Evolutionary conservation across 78 protist genomes (phyloP).

Genomic region (Cyanophora paradoxa): DNA sequence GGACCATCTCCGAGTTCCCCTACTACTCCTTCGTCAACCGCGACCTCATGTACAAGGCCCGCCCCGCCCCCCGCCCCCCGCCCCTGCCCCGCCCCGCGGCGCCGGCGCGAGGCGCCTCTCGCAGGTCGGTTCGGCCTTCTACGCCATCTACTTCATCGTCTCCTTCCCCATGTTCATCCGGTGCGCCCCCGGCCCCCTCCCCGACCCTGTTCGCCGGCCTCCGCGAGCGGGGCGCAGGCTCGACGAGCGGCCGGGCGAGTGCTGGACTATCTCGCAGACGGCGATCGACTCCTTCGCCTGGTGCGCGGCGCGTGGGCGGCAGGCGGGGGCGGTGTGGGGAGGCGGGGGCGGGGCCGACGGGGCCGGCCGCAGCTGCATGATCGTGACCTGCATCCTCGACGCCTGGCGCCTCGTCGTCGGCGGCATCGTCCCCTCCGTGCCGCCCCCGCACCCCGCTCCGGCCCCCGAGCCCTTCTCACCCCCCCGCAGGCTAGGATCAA

Average conservation of each 20-base stretch:
- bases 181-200: background rate
- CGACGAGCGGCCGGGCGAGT: background rate
- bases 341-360: too few relatives aligned
- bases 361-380: too few relatives aligned
- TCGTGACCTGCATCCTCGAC: background rate
- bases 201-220: background rate
- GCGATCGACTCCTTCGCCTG: background rate
- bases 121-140: constrained; percentile 52
- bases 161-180: constrained; percentile 57
- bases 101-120: too few relatives aligned
- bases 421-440: background rate
- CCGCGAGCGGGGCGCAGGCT: background rate
- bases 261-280: background rate
- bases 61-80: too few relatives aligned
- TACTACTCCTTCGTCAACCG: constrained; percentile 54
- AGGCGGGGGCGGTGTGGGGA: background rate
- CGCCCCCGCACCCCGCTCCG: background rate
- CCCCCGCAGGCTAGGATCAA: background rate
- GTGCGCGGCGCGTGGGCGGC: background rate
- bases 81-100: too few relatives aligned
- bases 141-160: constrained; percentile 60
- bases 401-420: background rate
- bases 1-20: constrained; percentile 53
- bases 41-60: constrained; percentile 35
- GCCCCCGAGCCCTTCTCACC: background rate